These are phyloP conservation scores for Mycosphaerella arachidis DNA, from an alignment of 2,329 filamentous ascomycete species.

Conservation along the genomic window DNA sequence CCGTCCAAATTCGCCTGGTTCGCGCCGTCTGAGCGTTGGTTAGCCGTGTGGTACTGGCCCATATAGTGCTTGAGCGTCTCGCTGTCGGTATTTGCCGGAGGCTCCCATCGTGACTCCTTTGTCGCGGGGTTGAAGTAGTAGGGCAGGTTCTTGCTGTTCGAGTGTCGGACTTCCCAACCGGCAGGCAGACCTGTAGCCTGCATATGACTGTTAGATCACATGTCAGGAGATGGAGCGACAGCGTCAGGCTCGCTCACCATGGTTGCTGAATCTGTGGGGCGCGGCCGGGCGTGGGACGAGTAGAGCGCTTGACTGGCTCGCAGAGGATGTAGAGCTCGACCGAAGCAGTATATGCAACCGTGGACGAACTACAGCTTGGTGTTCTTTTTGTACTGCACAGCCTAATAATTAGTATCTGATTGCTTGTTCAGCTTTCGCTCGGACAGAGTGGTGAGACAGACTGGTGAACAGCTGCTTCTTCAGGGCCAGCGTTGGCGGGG, in stretches of 20 bases:
- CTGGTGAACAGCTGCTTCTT: background rate
- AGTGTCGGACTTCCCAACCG: slow-evolving; percentile 77
- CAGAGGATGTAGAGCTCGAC: background rate
- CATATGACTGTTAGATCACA: slow-evolving; percentile 6
- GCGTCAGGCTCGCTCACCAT: slow-evolving; percentile 11
- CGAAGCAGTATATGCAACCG: background rate
- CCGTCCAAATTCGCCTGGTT: slow-evolving; percentile 48
- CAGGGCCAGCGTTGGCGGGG: background rate
- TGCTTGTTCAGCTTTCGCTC: background rate
- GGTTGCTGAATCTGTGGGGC: slow-evolving; percentile 8
- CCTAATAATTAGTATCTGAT: background rate
- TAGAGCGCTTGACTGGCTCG: background rate
- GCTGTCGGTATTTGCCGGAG: slow-evolving; percentile 78
- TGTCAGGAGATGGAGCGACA: slow-evolving; percentile 3
- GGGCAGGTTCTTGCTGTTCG: slow-evolving; percentile 95
- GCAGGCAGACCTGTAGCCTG: slow-evolving; percentile 32
- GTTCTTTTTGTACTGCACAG: background rate
- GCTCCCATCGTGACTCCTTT: slow-evolving; percentile 93
- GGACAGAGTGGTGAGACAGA: no score
- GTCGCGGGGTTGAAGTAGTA: slow-evolving; percentile 94
- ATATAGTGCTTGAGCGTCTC: slow-evolving; percentile 94
- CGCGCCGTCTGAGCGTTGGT: slow-evolving; percentile 32
- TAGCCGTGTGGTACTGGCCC: slow-evolving; percentile 69
- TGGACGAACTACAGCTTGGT: background rate
- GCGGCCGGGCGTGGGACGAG: background rate